Evolutionary conservation across 495 filamentous ascomycete genomes (phyloP).

Genomic region (Haplographium delicatum): DNA sequence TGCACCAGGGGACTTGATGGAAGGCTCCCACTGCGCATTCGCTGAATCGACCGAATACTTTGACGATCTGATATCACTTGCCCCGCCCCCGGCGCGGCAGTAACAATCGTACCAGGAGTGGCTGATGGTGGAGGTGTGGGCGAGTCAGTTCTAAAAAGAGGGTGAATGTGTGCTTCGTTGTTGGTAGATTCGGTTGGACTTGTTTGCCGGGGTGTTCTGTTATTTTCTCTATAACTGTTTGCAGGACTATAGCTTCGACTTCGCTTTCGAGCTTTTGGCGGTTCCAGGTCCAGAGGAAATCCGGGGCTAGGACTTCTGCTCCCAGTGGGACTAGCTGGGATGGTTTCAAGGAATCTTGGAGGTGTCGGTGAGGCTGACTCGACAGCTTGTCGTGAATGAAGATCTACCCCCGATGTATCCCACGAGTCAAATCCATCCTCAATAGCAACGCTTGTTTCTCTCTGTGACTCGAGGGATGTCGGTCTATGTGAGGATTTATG

Average conservation of each 20-base stretch:
- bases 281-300: constrained; percentile 35
- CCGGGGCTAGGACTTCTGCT: constrained; percentile 46
- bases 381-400: constrained; percentile 50
- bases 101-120: constrained; percentile 63
- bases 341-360: constrained; percentile 50
- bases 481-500: constrained; percentile 17
- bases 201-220: constrained; percentile 5
- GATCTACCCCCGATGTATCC: constrained; percentile 60
- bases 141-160: constrained; percentile 73
- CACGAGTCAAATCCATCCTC: constrained; percentile 63
- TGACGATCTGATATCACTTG: constrained; percentile 57
- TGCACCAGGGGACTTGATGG: constrained; percentile 47
- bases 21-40: constrained; percentile 63
- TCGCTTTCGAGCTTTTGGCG: constrained; percentile 26
- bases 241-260: constrained; percentile 26
- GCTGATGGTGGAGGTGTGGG: constrained; percentile 63
- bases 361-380: constrained; percentile 38
- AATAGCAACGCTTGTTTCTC: constrained; percentile 22
- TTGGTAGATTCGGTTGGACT: constrained; percentile 34
- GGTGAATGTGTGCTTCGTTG: constrained; percentile 72
- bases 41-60: constrained; percentile 47
- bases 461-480: constrained; percentile 27
- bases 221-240: constrained; percentile 8
- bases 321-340: constrained; percentile 50
- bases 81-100: constrained; percentile 65